These are phyloP conservation scores for Citrus maxima DNA, from an alignment of 345 rosid species.

Conservation along the genomic window DNA sequence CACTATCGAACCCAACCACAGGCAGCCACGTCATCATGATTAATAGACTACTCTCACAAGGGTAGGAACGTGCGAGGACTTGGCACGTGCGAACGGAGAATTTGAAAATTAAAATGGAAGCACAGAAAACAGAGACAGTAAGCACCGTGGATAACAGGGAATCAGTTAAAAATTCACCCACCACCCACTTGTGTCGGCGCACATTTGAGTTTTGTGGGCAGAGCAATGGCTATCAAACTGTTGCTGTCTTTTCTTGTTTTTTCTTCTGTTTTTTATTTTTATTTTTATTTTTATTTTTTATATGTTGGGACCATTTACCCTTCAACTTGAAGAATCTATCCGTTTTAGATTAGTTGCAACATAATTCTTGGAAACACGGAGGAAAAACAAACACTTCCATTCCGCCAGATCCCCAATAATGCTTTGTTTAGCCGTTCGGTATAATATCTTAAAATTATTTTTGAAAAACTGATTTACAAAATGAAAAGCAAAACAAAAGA, in stretches of 20 bases:
- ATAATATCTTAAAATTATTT: background rate
- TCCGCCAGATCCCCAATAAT: background rate
- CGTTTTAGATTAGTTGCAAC: background rate
- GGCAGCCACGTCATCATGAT: background rate
- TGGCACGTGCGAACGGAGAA: background rate
- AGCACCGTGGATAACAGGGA: conserved; percentile 12
- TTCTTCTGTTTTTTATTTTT: background rate
- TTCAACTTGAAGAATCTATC: background rate
- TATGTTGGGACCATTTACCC: conserved; percentile 8
- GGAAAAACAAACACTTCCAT: background rate
- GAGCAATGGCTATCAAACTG: background rate
- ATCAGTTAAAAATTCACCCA: background rate
- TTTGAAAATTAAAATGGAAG: background rate
- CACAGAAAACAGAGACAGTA: background rate
- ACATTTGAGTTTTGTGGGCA: background rate
- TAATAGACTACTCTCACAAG: background rate
- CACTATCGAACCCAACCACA: background rate
- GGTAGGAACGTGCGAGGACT: background rate
- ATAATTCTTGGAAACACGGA: background rate
- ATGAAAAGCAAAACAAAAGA: background rate
- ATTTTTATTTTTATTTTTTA: background rate
- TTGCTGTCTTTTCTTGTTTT: background rate
- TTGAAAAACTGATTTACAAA: background rate
- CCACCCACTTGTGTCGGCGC: conserved; percentile 12
- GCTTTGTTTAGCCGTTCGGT: background rate